A percentile compares a stretch with the other conserved stretches of the same genome.
These are phyloP conservation scores for Atkinsonella texensis DNA, from an alignment of 2,329 filamentous ascomycete species.

Conservation along the genomic window DNA sequence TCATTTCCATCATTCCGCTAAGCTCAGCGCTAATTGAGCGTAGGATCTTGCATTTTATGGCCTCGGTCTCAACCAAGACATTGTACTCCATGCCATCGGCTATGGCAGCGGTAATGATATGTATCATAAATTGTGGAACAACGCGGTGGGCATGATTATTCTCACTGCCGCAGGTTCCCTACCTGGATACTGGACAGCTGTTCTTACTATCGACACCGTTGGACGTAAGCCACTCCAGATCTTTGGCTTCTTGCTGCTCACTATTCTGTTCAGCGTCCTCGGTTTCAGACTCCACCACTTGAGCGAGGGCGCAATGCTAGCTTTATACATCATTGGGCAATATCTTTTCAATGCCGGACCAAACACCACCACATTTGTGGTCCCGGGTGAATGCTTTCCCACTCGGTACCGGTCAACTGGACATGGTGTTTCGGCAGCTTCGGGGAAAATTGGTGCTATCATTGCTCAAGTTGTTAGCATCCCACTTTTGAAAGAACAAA, in stretches of 20 bases:
- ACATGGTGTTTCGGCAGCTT: conserved; percentile 54
- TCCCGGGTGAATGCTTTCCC: conserved; percentile 53
- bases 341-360: conserved; percentile 57
- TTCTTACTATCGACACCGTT: conserved; percentile 60
- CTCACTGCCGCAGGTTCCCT: conserved; percentile 65
- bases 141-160: conserved; percentile 66
- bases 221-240: conserved; percentile 69
- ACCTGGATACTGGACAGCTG: conserved; percentile 69
- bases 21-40: conserved; percentile 7
- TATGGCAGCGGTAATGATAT: conserved; percentile 52
- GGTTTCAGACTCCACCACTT: conserved; percentile 46
- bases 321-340: conserved; percentile 51
- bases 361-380: conserved; percentile 54
- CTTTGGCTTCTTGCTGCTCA: conserved; percentile 47
- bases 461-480: conserved; percentile 54
- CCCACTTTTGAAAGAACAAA: conserved; percentile 46
- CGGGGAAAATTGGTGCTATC: conserved; percentile 57
- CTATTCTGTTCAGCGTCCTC: conserved; percentile 48
- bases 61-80: conserved; percentile 62
- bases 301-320: conserved; percentile 37
- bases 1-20: not conserved
- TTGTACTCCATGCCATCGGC: conserved; percentile 61
- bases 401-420: conserved; percentile 50
- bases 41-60: conserved; percentile 58
- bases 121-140: conserved; percentile 58